Evolutionary conservation across 2,329 filamentous ascomycete species (phyloP).

Genomic region (Trichoderma breve): DNA sequence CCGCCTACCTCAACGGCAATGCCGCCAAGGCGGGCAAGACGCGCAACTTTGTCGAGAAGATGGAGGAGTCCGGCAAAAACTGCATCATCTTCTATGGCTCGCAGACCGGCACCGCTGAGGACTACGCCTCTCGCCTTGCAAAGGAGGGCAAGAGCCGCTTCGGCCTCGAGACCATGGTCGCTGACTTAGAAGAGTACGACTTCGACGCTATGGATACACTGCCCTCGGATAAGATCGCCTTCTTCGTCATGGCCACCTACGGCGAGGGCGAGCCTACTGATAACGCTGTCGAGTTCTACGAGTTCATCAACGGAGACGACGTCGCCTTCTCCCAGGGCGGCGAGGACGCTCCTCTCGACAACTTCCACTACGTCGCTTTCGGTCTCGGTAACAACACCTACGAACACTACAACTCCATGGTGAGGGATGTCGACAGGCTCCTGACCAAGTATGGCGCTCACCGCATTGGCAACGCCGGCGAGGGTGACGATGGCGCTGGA

Average conservation of each 20-base stretch:
- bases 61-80: slow-evolving; percentile 94
- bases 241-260: slow-evolving; percentile 96
- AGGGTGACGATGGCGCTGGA: slow-evolving; percentile 95
- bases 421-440: slow-evolving; percentile 82
- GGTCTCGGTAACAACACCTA: slow-evolving; percentile 99
- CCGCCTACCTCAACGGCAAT: slow-evolving; percentile 62
- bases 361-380: slow-evolving; percentile 91
- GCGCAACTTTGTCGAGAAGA: slow-evolving; percentile 89
- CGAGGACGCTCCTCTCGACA: slow-evolving; percentile 67
- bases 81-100: slow-evolving; percentile 98
- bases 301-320: slow-evolving; percentile 85
- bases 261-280: slow-evolving; percentile 98
- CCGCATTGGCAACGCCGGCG: slow-evolving; percentile 82
- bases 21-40: slow-evolving; percentile 78
- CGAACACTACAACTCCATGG: slow-evolving; percentile 99
- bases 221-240: slow-evolving; percentile 83
- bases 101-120: slow-evolving; percentile 96
- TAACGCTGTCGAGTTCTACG: slow-evolving; percentile 98
- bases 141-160: slow-evolving; percentile 98
- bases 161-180: slow-evolving; percentile 96
- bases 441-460: slow-evolving; percentile 79
- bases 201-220: slow-evolving; percentile 89
- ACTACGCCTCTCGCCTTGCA: slow-evolving; percentile 91
- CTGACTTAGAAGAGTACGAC: slow-evolving; percentile 96
- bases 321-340: slow-evolving; percentile 72